phyloP scores from a whole-genome alignment of 257 asterid genomes.

The Rehmannia glutinosa region DNA sequence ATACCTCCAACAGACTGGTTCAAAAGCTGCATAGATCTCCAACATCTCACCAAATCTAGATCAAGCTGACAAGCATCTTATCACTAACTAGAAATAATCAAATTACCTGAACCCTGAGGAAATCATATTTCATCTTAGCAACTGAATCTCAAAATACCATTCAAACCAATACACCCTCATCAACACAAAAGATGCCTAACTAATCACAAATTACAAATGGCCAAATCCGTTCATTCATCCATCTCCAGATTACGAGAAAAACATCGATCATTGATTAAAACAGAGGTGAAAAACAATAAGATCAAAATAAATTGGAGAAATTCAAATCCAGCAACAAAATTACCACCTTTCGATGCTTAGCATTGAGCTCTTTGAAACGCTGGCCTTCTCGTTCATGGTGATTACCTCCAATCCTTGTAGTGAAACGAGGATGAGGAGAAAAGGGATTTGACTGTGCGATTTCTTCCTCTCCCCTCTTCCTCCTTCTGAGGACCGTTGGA shows the following conservation, averaged over 20 bases:
- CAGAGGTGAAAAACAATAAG: not conserved
- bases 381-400: slow-evolving; percentile 93
- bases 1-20: slow-evolving; percentile 2
- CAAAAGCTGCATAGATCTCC: not conserved
- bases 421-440: slow-evolving; percentile 21
- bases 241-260: slow-evolving; percentile 13
- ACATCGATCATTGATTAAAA: not conserved
- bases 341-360: slow-evolving; percentile 84
- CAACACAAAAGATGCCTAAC: slow-evolving; percentile 14
- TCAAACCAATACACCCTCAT: slow-evolving; percentile 1
- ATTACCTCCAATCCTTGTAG: slow-evolving; percentile 14
- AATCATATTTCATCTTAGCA: slow-evolving; percentile 2
- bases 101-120: not conserved
- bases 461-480: slow-evolving; percentile 31
- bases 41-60: slow-evolving; percentile 19
- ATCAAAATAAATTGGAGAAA: slow-evolving; percentile 6
- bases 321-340: not conserved
- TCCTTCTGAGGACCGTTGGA: slow-evolving; percentile 28
- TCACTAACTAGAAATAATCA: not conserved
- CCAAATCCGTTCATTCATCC: slow-evolving; percentile 5
- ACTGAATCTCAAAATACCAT: slow-evolving; percentile 19
- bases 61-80: not conserved
- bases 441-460: slow-evolving; percentile 17
- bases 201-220: not conserved
- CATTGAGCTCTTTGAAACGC: slow-evolving; percentile 93